Evolutionary conservation across 2,329 filamentous ascomycete genomes (phyloP).

Genomic region (Aureobasidium sp.): DNA sequence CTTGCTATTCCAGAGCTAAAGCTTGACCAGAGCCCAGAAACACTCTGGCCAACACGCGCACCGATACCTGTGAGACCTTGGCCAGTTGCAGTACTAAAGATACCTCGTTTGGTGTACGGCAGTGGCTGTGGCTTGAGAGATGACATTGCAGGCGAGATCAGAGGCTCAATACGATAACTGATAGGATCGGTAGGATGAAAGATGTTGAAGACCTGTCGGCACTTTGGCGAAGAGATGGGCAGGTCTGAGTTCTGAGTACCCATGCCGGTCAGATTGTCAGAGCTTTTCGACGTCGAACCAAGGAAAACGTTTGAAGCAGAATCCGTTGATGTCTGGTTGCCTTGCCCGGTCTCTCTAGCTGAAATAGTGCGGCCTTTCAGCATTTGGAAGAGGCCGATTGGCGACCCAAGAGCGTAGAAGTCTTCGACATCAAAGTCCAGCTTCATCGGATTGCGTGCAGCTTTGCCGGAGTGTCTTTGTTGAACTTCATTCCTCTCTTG

Average conservation of each 20-base stretch:
- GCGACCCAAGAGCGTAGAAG: slow-evolving; percentile 86
- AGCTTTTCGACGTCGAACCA: background rate
- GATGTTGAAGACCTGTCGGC: slow-evolving; percentile 84
- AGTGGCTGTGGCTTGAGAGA: slow-evolving; percentile 76
- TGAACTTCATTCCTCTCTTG: slow-evolving; percentile 36
- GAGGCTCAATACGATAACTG: slow-evolving; percentile 80
- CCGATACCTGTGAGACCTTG: slow-evolving; percentile 80
- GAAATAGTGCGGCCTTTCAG: slow-evolving; percentile 64
- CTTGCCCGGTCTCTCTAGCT: slow-evolving; percentile 25
- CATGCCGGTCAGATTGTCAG: background rate
- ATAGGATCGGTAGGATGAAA: slow-evolving; percentile 96
- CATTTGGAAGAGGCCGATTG: slow-evolving; percentile 91
- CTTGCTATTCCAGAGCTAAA: slow-evolving; percentile 80
- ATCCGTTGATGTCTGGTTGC: slow-evolving; percentile 33
- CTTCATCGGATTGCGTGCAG: slow-evolving; percentile 29
- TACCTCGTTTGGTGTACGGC: slow-evolving; percentile 84
- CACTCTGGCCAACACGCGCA: slow-evolving; percentile 77
- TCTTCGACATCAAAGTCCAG: slow-evolving; percentile 83
- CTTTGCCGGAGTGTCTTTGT: slow-evolving; percentile 22
- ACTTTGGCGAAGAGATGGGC: slow-evolving; percentile 68
- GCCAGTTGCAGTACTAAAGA: slow-evolving; percentile 68
- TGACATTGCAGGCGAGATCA: slow-evolving; percentile 84
- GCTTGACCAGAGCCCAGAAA: slow-evolving; percentile 83
- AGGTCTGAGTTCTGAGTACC: slow-evolving; percentile 28
- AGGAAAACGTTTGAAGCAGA: slow-evolving; percentile 24